Evolutionary conservation across 371 early-diverging fungal genomes (phyloP).

Genomic region (Zancudomyces culisetae): DNA sequence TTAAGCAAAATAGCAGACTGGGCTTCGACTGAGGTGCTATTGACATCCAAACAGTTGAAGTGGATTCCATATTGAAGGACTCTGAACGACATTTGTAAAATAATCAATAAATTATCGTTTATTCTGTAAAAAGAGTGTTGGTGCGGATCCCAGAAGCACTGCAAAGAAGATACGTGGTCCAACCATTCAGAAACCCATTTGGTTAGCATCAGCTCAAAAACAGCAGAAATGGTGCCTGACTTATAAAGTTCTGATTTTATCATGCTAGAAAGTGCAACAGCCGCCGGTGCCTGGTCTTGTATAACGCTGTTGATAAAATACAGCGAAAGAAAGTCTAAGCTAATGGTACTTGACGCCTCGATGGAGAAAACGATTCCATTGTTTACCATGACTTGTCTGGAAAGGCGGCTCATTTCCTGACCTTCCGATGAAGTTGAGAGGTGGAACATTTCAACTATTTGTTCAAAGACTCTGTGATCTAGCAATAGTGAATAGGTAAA

Average conservation of each 20-base stretch:
- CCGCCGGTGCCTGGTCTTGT: neutral
- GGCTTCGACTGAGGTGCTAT: no score
- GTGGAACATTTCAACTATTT: neutral
- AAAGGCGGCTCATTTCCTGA: neutral
- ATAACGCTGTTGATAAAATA: neutral
- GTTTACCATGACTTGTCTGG: neutral
- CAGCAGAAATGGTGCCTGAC: neutral
- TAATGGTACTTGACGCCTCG: no score
- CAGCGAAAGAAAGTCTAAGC: neutral
- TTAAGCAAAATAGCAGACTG: no score
- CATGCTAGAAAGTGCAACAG: neutral
- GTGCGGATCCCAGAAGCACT: no score
- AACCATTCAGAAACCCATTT: neutral
- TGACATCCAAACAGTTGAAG: no score
- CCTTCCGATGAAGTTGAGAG: neutral
- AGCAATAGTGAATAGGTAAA: neutral
- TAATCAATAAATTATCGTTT: no score
- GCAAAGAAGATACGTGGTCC: no score
- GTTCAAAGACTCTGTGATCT: neutral
- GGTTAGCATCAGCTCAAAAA: neutral
- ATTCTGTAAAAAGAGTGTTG: no score
- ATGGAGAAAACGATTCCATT: neutral
- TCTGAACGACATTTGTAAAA: no score
- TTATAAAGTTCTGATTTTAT: neutral
- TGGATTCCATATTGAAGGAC: no score